phyloP scores from a whole-genome alignment of 768 basidiomycete species.

The Mrakia blollopis region DNA sequence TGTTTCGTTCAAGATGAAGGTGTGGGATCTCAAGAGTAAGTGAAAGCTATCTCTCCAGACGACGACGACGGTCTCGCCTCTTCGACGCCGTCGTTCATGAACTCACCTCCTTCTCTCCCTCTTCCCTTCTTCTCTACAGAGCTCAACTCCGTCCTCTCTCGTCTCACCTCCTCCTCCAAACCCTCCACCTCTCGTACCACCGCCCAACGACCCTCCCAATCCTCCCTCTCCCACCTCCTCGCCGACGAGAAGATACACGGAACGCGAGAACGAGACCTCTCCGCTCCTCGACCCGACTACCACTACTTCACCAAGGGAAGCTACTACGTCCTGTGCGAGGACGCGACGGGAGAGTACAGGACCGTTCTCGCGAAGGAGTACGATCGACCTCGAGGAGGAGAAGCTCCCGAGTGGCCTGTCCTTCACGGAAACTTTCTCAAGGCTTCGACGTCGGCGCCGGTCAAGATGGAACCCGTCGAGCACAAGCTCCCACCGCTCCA shows the following conservation, averaged over 20 bases:
- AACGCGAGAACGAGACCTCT: slow-evolving; percentile 84
- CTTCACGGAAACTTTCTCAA: slow-evolving; percentile 51
- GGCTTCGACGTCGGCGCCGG: slow-evolving; percentile 30
- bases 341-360: slow-evolving; percentile 72
- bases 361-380: slow-evolving; percentile 85
- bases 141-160: slow-evolving; percentile 31
- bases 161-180: slow-evolving; percentile 21
- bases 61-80: neutral
- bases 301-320: slow-evolving; percentile 73
- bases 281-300: slow-evolving; percentile 78
- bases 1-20: slow-evolving; percentile 66
- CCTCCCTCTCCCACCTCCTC: slow-evolving; percentile 47
- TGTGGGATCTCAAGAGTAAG: slow-evolving; percentile 65
- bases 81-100: neutral
- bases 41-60: neutral
- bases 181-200: slow-evolving; percentile 4
- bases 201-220: slow-evolving; percentile 13
- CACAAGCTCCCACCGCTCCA: slow-evolving; percentile 5
- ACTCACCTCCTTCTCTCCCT: neutral
- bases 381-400: slow-evolving; percentile 51
- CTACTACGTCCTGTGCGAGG: slow-evolving; percentile 86
- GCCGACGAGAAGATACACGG: slow-evolving; percentile 82
- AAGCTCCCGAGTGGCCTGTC: slow-evolving; percentile 70
- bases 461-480: slow-evolving; percentile 29
- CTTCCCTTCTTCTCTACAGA: neutral